Conservation (phyloP, 2,329 filamentous ascomycete genomes). For the Dryadomyces quercus-mongolicae region DNA sequence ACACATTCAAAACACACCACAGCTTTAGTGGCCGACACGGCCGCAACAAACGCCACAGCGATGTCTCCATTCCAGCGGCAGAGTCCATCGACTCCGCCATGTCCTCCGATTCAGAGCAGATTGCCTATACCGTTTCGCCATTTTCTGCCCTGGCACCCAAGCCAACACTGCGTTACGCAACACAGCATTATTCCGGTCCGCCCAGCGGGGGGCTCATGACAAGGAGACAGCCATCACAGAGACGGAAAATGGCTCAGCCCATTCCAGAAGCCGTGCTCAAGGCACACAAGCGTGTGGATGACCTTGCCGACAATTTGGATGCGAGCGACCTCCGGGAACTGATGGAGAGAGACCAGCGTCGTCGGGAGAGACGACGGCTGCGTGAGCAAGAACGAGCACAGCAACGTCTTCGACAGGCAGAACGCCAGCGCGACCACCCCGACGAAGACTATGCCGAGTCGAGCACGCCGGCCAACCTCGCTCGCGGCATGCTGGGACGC, state of each 20-base stretch:
- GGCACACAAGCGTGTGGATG: constrained; percentile 50
- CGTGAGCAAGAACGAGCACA: constrained; percentile 57
- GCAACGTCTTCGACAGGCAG: constrained; percentile 52
- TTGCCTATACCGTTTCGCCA: constrained; percentile 68
- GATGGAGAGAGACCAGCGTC: constrained; percentile 77
- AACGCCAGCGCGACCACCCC: constrained; percentile 38
- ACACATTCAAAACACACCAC: constrained; percentile 52
- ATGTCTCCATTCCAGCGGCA: constrained; percentile 61
- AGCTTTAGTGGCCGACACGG: constrained; percentile 22
- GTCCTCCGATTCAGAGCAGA: constrained; percentile 61
- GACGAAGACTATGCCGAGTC: constrained; percentile 15
- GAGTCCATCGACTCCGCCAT: constrained; percentile 67
- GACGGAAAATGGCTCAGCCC: constrained; percentile 37
- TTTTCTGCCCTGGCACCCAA: constrained; percentile 75
- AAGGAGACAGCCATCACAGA: constrained; percentile 35
- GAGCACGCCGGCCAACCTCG: constrained; percentile 29
- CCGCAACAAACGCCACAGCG: constrained; percentile 43
- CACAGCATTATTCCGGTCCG: constrained; percentile 46
- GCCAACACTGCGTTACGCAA: constrained; percentile 67
- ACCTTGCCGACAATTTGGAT: constrained; percentile 75
- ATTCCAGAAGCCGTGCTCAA: constrained; percentile 50
- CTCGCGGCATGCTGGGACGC: constrained; percentile 48
- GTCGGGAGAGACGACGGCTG: constrained; percentile 61
- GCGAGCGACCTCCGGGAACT: constrained; percentile 75
- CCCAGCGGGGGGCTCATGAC: constrained; percentile 30